Evolutionary conservation across 2,329 filamentous ascomycete species (phyloP), one percentile per base, ranked within the genome.

Genomic region (Stachybotrys elegans): DNA sequence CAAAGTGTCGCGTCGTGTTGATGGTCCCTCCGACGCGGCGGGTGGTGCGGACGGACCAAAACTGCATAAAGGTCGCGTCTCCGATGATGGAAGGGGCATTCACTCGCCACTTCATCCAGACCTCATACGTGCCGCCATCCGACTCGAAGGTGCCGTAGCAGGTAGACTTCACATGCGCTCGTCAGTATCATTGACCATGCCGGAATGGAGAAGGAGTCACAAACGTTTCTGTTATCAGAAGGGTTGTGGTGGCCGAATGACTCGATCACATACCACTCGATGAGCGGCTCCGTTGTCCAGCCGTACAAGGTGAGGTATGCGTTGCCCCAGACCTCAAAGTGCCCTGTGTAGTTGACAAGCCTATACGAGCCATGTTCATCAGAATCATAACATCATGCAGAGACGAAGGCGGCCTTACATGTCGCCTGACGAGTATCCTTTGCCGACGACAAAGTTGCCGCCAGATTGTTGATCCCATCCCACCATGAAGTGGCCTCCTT

Each of bases 181-280:
- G n/a, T n/a, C n/a, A n/a, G n/a, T n/a, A n/a, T n/a, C n/a, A n/a
- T n/a, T n/a, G n/a, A n/a, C n/a, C n/a, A n/a, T n/a, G n/a, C n/a
- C n/a, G n/a, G n/a, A n/a, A n/a, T n/a, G n/a, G n/a, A n/a, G n/a
- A n/a, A n/a, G n/a, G n/a, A n/a, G n/a, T n/a, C n/a, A n/a, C n/a
- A n/a, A n/a, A n/a, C n/a, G n/a, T n/a, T n/a, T n/a, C n/a, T n/a
- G n/a, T n/a, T n/a, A 19, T 21, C 35, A 5, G 35, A 13, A 8
- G 35, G 35, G 19, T 37, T 13, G 35, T 37, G 35, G 8, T 20
- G 12, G n/a, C 35, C 62, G 42, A 56, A 63, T 52, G 60, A 62
- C 48, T 68, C 63, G 45, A 70, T 57, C 38, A 67, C 57, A 51
- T 67, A 67, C 55, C 63, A 67, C 46, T 65, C 63, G 37, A 65